A percentile compares a stretch with the other conserved stretches of the same genome.
These are phyloP conservation scores for Xylaria arbuscula DNA, from an alignment of 2,329 filamentous ascomycete genomes.

Conservation along the genomic window DNA sequence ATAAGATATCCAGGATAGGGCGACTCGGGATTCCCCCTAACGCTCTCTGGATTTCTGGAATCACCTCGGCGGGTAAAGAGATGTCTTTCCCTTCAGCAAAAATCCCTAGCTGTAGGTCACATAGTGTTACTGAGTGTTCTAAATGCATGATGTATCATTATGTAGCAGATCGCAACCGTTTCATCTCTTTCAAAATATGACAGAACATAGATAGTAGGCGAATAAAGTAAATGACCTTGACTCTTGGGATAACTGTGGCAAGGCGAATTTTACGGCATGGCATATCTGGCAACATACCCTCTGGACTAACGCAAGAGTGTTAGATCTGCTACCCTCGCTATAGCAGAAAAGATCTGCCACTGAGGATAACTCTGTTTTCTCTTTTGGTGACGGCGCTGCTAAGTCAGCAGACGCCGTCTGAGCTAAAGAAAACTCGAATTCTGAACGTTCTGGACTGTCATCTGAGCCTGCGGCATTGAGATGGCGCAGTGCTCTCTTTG, in stretches of 20 bases:
- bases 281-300: constrained; percentile 18
- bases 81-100: background rate
- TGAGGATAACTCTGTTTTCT: constrained; percentile 1
- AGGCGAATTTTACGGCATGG: background rate
- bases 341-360: constrained; percentile 33
- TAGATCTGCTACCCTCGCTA: constrained; percentile 31
- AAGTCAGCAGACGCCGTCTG: background rate
- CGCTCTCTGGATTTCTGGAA: constrained; percentile 9
- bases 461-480: background rate
- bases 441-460: background rate
- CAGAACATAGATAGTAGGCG: background rate
- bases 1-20: constrained; percentile 35
- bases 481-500: background rate
- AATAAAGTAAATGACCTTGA: no score
- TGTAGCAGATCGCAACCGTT: background rate
- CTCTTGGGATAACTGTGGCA: background rate
- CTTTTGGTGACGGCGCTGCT: background rate
- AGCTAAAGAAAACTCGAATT: background rate
- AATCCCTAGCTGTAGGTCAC: constrained; percentile 9
- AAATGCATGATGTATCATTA: background rate
- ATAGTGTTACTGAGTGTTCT: constrained; percentile 4
- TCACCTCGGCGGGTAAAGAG: background rate
- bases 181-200: background rate
- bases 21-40: constrained; percentile 32
- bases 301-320: constrained; percentile 35